Evolutionary conservation across 1,139 yeast species (phyloP).

Genomic region (Yamadazyma siamensis): DNA sequence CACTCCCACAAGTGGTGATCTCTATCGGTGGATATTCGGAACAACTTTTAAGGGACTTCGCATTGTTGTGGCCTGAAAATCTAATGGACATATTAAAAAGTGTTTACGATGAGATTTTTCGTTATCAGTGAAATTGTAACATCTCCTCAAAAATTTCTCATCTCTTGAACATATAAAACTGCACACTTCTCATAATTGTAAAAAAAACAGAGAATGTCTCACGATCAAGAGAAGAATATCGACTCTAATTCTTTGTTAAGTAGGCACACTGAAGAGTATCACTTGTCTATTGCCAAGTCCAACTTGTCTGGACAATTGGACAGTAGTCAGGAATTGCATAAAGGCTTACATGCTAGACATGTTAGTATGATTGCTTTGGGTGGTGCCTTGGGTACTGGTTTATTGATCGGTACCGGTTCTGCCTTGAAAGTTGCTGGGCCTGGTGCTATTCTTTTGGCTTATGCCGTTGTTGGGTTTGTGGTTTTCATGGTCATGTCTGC

Average conservation of each 20-base stretch:
- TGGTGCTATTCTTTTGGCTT: constrained; percentile 61
- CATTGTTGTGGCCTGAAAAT: too few species aligned
- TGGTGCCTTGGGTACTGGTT: constrained; percentile 54
- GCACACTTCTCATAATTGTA: too few species aligned
- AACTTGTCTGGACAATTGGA: constrained; percentile 34
- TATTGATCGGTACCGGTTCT: constrained; percentile 67
- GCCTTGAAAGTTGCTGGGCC: constrained; percentile 69
- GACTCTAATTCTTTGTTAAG: constrained; percentile 32
- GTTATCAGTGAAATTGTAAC: constrained; percentile 5
- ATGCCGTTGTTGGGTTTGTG: constrained; percentile 56
- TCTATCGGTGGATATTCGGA: too few species aligned
- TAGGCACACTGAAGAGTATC: constrained; percentile 50
- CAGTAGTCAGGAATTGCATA: constrained; percentile 55
- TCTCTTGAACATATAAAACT: too few species aligned
- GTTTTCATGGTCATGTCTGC: constrained; percentile 71
- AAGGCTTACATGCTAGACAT: constrained; percentile 66
- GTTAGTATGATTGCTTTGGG: constrained; percentile 49
- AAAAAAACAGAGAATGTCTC: constrained; percentile 5
- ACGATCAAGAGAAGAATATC: constrained; percentile 21
- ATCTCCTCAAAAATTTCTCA: constrained; percentile 4
- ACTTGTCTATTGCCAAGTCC: constrained; percentile 44
- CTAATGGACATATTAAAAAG: too few species aligned
- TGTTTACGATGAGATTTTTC: constrained; percentile 1
- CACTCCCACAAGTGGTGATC: too few species aligned
- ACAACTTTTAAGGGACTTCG: too few species aligned